Evolutionary conservation across 345 rosid species (phyloP).

Genomic region (Salix caprea): DNA sequence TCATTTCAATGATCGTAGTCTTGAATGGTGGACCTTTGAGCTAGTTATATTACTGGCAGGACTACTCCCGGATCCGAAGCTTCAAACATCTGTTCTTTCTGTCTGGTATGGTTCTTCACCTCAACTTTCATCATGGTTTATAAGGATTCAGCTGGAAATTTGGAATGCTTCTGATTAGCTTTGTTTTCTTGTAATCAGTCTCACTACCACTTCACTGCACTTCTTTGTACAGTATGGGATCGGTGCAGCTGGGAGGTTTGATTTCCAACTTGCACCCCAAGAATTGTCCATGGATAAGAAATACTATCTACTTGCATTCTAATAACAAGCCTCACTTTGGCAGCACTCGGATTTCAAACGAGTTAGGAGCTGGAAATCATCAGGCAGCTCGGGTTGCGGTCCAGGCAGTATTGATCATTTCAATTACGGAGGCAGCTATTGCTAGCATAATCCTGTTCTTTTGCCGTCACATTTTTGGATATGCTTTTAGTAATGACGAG

Average conservation of each 20-base stretch:
- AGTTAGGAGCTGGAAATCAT: constrained; percentile 20
- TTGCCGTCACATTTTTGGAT: constrained; percentile 14
- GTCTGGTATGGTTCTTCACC: constrained; percentile 2
- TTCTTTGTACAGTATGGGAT: constrained; percentile 14
- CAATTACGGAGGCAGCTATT: constrained; percentile 5
- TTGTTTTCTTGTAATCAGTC: constrained; percentile 1
- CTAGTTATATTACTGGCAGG: constrained; percentile 12
- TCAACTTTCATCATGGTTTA: too few relatives aligned
- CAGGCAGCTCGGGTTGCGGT: constrained; percentile 8
- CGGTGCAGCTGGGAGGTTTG: constrained; percentile 27
- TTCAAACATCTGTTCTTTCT: constrained; percentile 20
- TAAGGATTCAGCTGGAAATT: too few relatives aligned
- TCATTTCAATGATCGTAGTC: neutral
- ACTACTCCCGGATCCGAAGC: constrained; percentile 15
- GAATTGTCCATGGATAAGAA: too few relatives aligned
- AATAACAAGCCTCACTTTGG: neutral
- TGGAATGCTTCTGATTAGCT: neutral
- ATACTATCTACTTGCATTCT: too few relatives aligned
- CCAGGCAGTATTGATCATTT: neutral
- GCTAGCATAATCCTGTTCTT: constrained; percentile 11
- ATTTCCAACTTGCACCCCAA: too few relatives aligned
- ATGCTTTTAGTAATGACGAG: constrained; percentile 12
- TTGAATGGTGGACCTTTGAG: constrained; percentile 23
- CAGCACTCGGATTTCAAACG: constrained; percentile 23
- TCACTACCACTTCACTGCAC: constrained; percentile 11